phyloP scores from a whole-genome alignment of 495 filamentous ascomycete genomes.

The Thermothielavioides terrestris region DNA sequence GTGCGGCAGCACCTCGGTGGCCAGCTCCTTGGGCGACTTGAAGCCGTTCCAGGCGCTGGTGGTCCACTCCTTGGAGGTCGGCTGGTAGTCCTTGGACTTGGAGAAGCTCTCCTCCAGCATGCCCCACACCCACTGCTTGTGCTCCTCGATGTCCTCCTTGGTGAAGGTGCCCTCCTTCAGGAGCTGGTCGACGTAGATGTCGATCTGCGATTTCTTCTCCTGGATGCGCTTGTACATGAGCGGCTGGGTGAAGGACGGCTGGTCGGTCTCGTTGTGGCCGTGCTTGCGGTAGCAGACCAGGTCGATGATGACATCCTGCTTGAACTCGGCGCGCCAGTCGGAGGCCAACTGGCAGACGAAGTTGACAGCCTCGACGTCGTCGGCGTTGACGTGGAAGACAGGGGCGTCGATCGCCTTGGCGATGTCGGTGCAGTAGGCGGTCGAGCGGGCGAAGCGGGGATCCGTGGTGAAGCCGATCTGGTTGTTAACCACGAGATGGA shows the following conservation, averaged over 20 bases:
- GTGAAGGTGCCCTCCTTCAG: slow-evolving; percentile 87
- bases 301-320: slow-evolving; percentile 93
- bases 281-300: slow-evolving; percentile 98
- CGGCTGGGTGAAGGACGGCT: slow-evolving; percentile 98
- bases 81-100: slow-evolving; percentile 94
- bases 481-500: slow-evolving; percentile 98
- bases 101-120: slow-evolving; percentile 97
- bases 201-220: slow-evolving; percentile 66
- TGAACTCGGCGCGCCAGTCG: slow-evolving; percentile 97
- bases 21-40: slow-evolving; percentile 96
- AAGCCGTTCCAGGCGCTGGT: slow-evolving; percentile 98
- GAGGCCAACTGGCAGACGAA: slow-evolving; percentile 95
- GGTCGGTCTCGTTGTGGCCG: slow-evolving; percentile 98
- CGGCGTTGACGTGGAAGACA: slow-evolving; percentile 97
- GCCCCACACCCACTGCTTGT: slow-evolving; percentile 99
- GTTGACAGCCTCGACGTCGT: slow-evolving; percentile 96
- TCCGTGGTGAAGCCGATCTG: slow-evolving; percentile 99
- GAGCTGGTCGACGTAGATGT: slow-evolving; percentile 82
- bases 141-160: slow-evolving; percentile 95
- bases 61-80: slow-evolving; percentile 93
- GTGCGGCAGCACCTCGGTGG: slow-evolving; percentile 89
- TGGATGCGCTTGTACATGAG: slow-evolving; percentile 98
- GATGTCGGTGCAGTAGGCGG: slow-evolving; percentile 97
- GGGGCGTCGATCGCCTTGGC: slow-evolving; percentile 97
- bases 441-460: slow-evolving; percentile 91